Evolutionary conservation across 2,329 filamentous ascomycete species (phyloP).

Genomic region (Stylonectria norvegica): DNA sequence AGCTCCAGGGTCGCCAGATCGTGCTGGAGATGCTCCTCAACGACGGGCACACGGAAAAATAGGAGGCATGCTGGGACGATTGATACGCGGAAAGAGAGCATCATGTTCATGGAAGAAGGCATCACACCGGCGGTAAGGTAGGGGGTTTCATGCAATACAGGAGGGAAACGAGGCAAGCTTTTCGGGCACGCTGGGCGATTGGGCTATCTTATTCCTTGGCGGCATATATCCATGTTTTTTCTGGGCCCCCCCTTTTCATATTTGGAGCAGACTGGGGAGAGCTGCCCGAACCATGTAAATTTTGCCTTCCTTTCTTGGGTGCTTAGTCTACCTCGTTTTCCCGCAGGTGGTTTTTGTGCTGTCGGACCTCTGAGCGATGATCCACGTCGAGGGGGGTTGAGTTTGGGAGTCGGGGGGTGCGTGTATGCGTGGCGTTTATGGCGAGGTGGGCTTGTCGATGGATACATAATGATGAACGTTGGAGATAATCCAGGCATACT

Average conservation of each 20-base stretch:
- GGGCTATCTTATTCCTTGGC: neutral
- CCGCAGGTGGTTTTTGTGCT: no score
- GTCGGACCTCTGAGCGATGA: no score
- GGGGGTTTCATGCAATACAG: neutral
- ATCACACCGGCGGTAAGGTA: no score
- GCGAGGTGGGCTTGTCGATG: constrained; percentile 14
- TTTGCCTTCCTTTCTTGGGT: neutral
- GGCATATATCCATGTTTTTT: no score
- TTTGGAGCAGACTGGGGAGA: neutral
- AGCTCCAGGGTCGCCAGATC: constrained; percentile 78
- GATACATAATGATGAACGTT: constrained; percentile 15
- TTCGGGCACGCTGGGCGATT: neutral
- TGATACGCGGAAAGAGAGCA: no score
- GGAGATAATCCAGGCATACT: constrained; percentile 5
- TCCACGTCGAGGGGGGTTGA: no score
- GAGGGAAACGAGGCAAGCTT: no score
- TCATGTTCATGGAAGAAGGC: no score
- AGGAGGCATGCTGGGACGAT: neutral
- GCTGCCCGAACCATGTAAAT: neutral
- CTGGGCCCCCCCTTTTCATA: no score
- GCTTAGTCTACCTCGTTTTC: neutral
- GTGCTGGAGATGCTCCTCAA: constrained; percentile 91
- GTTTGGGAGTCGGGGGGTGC: no score
- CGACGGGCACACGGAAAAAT: constrained; percentile 65
- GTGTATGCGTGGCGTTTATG: constrained; percentile 20